Percentiles rank a stretch among this genome's conserved stretches.
Conservation (phyloP, 371 early-diverging fungal genomes). For the Mortierella sp. region DNA sequence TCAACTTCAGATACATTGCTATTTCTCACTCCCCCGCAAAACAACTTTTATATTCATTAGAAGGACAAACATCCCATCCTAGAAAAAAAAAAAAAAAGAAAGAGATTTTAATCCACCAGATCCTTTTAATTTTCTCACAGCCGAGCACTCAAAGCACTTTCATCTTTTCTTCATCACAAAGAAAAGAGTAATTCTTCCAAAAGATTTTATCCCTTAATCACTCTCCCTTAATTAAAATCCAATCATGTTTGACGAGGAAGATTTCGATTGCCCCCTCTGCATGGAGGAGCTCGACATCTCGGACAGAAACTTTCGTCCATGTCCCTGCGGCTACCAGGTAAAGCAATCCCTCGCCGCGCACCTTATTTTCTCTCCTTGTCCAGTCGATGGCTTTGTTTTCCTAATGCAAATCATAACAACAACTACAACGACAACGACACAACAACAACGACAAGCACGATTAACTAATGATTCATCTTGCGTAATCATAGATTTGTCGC, state of each 20-base stretch:
- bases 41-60: no score
- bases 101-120: background rate
- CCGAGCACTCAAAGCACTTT: no score
- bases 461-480: background rate
- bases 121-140: background rate
- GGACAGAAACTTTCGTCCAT: constrained; percentile 95
- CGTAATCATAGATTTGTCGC: constrained; percentile 88
- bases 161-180: background rate
- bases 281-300: constrained; percentile 97
- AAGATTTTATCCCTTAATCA: background rate
- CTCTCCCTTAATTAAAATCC: background rate
- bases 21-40: no score
- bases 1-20: no score
- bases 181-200: background rate
- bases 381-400: background rate
- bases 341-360: background rate
- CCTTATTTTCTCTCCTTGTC: background rate
- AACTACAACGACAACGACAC: background rate
- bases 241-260: constrained; percentile 81
- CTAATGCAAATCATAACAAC: background rate
- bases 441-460: background rate
- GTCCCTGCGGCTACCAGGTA: constrained; percentile 98
- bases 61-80: no score
- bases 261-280: constrained; percentile 95
- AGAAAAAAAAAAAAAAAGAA: background rate